phyloP scores from a whole-genome alignment of 2,329 filamentous ascomycete genomes.

The Dactylellina leptospora region DNA sequence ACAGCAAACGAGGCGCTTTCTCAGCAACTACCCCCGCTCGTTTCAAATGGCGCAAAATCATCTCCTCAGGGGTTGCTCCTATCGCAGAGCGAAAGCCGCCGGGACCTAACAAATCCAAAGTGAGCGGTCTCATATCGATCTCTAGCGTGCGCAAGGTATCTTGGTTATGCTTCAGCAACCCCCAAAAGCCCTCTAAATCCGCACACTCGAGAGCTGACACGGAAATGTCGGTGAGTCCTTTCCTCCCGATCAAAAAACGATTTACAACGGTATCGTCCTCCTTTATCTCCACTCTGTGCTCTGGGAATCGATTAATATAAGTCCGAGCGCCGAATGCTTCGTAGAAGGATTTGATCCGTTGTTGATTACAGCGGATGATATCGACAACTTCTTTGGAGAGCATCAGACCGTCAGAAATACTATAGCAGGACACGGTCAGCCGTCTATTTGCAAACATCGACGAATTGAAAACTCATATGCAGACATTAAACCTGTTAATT shows the following conservation, averaged over 20 bases:
- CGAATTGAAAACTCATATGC: background rate
- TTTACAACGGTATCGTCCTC: background rate
- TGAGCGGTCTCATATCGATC: too few relatives aligned
- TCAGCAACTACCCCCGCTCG: background rate
- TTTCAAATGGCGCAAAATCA: too few relatives aligned
- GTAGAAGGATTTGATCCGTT: slow-evolving; percentile 6
- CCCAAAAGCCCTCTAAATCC: too few relatives aligned
- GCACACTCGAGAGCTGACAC: background rate
- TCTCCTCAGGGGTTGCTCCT: too few relatives aligned
- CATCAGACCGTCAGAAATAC: slow-evolving; percentile 1
- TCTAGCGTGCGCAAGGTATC: too few relatives aligned
- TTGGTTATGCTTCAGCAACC: too few relatives aligned
- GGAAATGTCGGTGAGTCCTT: background rate
- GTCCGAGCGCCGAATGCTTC: background rate
- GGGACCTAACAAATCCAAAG: too few relatives aligned
- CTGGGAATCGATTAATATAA: background rate
- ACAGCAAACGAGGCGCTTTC: background rate
- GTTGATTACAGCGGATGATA: background rate
- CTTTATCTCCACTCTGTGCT: background rate
- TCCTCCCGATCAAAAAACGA: background rate
- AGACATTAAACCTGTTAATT: slow-evolving; percentile 11
- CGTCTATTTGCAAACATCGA: background rate
- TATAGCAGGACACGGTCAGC: too few relatives aligned
- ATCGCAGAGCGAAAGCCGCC: too few relatives aligned
- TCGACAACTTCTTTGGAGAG: background rate